A percentile compares a stretch with the other conserved stretches of the same genome.
These are phyloP conservation scores for Gaertneriomyces semiglobifer DNA, from an alignment of 192 early-diverging fungal genomes.

Conservation along the genomic window DNA sequence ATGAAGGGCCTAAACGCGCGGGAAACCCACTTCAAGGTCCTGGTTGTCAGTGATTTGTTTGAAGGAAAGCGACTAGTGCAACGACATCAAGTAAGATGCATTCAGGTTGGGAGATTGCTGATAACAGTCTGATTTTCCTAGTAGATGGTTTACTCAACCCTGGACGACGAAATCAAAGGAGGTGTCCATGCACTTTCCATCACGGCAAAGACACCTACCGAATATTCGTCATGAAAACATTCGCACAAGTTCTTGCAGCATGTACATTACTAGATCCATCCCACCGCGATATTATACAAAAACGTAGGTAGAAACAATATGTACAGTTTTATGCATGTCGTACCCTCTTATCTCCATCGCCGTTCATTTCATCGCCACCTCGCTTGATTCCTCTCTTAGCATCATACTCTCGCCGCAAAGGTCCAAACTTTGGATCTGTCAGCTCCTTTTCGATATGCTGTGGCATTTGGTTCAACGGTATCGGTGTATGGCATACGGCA, in stretches of 20 bases:
- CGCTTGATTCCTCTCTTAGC: too few species aligned
- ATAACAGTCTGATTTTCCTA: not conserved
- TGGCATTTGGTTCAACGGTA: too few species aligned
- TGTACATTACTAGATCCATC: too few species aligned
- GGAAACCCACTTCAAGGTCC: slow-evolving; percentile 84
- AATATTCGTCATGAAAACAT: slow-evolving; percentile 30
- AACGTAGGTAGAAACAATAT: too few species aligned
- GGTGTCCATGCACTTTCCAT: slow-evolving; percentile 75
- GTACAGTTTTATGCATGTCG: too few species aligned
- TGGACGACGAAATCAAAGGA: slow-evolving; percentile 67
- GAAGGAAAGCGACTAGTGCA: slow-evolving; percentile 49
- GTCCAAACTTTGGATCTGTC: too few species aligned
- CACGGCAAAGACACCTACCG: slow-evolving; percentile 71
- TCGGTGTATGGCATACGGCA: too few species aligned
- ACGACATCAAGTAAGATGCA: slow-evolving; percentile 29
- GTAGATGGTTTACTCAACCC: slow-evolving; percentile 64
- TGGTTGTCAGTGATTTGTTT: slow-evolving; percentile 69
- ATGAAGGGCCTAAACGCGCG: slow-evolving; percentile 75
- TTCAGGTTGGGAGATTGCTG: not conserved
- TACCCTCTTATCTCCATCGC: too few species aligned
- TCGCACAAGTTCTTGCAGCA: not conserved
- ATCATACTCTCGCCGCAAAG: too few species aligned
- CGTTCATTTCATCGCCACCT: too few species aligned
- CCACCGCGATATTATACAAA: too few species aligned
- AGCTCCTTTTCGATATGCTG: too few species aligned